Conservation (phyloP, 345 rosid species). For the Ceriops decandra region DNA sequence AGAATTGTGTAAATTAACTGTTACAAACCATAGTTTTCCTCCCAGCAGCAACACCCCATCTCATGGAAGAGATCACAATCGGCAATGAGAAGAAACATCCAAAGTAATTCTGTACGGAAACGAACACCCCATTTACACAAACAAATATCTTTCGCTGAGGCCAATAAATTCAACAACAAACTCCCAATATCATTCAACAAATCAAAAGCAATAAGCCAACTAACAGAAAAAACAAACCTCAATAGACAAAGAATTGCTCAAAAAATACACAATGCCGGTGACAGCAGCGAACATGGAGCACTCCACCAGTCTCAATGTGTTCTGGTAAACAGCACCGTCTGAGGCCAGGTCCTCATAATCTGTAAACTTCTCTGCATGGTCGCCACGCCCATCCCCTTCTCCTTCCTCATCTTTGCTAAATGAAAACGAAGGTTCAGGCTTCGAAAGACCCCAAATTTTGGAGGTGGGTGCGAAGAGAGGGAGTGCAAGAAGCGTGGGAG, state of each 20-base stretch:
- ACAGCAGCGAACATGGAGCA: conserved; percentile 93
- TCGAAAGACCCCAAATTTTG: conserved; percentile 35
- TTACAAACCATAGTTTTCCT: conserved; percentile 84
- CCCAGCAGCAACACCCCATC: conserved; percentile 91
- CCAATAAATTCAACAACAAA: not conserved
- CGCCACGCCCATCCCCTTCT: conserved; percentile 6
- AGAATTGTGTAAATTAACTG: not conserved
- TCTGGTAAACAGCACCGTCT: conserved; percentile 52
- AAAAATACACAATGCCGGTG: conserved; percentile 75
- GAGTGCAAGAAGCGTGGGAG: not conserved
- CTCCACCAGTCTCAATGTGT: conserved; percentile 81
- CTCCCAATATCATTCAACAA: not conserved
- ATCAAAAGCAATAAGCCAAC: not conserved
- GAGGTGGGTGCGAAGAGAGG: conserved; percentile 29
- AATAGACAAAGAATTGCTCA: conserved; percentile 86
- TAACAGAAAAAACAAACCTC: conserved; percentile 47
- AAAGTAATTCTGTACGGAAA: conserved; percentile 71
- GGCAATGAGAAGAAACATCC: conserved; percentile 95
- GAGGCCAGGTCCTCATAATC: conserved; percentile 49
- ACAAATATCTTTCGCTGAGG: not conserved
- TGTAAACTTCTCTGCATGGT: not conserved
- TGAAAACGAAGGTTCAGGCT: conserved; percentile 24
- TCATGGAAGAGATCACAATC: conserved; percentile 74
- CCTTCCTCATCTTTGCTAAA: conserved; percentile 29
- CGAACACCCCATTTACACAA: not conserved